Percentiles rank a stretch among this genome's conserved stretches.
Evolutionary conservation across 352 stramenopile species (phyloP).

Genomic region (Pseudoperonospora humuli): DNA sequence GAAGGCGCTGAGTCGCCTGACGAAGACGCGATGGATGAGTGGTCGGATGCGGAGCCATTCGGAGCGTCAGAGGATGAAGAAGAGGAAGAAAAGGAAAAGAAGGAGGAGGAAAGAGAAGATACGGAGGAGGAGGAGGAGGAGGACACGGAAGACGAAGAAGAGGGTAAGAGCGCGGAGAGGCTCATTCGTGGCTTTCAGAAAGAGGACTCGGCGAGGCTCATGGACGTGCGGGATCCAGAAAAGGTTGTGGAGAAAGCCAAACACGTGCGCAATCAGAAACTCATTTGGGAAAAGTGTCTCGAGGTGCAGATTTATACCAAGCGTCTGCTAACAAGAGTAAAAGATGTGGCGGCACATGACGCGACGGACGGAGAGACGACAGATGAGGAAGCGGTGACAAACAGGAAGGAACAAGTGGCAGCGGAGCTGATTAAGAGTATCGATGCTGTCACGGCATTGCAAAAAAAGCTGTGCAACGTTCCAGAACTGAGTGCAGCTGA

Average conservation of each 20-base stretch:
- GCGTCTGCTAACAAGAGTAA: conserved; percentile 47
- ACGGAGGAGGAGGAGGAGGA: conserved; percentile 25
- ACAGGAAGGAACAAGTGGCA: conserved; percentile 33
- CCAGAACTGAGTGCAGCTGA: conserved; percentile 30
- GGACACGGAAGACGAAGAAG: conserved; percentile 31
- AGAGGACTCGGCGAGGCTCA: conserved; percentile 64
- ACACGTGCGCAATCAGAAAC: conserved; percentile 77
- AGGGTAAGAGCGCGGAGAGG: conserved; percentile 56
- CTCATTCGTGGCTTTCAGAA: conserved; percentile 75
- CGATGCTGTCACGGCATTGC: conserved; percentile 43
- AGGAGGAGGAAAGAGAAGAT: conserved; percentile 20
- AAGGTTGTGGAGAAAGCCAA: conserved; percentile 70
- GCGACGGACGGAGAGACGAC: conserved; percentile 18
- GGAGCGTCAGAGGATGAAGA: conserved; percentile 47
- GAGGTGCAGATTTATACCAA: conserved; percentile 85
- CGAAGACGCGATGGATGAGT: conserved; percentile 65
- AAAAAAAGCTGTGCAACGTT: conserved; percentile 64
- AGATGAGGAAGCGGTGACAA: conserved; percentile 11
- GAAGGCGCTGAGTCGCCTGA: conserved; percentile 47
- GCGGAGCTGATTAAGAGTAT: conserved; percentile 59
- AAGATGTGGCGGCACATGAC: conserved; percentile 17
- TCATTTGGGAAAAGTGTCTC: conserved; percentile 78
- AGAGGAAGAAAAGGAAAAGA: conserved; percentile 24
- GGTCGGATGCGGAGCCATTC: conserved; percentile 80
- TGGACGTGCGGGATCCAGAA: conserved; percentile 68